Evolutionary conservation across 164 flowering plant genomes (phyloP), one percentile per base, ranked within the genome.

Genomic region (Aristolochia fimbriata): DNA sequence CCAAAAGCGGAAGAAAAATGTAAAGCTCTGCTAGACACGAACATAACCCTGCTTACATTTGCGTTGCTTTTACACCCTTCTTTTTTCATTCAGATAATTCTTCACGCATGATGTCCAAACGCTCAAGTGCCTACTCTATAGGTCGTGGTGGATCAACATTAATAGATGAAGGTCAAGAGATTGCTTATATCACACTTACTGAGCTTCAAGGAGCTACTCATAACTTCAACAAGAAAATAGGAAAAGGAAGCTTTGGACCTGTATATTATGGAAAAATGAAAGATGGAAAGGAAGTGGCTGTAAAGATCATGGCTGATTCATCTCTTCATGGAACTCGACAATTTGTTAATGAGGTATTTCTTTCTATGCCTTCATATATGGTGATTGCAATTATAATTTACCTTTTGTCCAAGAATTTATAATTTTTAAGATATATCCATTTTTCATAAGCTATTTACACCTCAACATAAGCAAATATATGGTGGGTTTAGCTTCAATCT

Each of bases 201-300:
- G 89, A 87, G 27, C 69, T 92, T 21, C 86, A 87, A 77, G 84
- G 76, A 73, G 93, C 93, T 23, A 92, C 98, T 0, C 65, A 73
- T 47, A 71, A 71, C 13, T 92, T 81, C 65, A 79, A 85, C 10
- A 84, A 69, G 61, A 73, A 80, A 63, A 84, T 92, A 65, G 98
- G 98, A 47, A 78, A 81, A 74, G 96, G 98, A 60, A 87, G 98
- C 69, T 92, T 87, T 73, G 98, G 98, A n/a, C 80, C 87, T 27
- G 98, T 92, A 51, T 92, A 83, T 73, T 84, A 88, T 75, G 96
- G 98, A 7, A 87, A 71, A 68, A 79, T 92, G 89, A 80, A 76
- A 71, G 96, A 89, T 61, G 91, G 89, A 52, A 88, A 83, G 65
- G 98, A 92, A 71, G 78, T 92, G 11, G 98, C 98, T 47, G 96